Evolutionary conservation across 2,329 filamentous ascomycete species (phyloP).

Genomic region (Microdochium trichocladiopsis): DNA sequence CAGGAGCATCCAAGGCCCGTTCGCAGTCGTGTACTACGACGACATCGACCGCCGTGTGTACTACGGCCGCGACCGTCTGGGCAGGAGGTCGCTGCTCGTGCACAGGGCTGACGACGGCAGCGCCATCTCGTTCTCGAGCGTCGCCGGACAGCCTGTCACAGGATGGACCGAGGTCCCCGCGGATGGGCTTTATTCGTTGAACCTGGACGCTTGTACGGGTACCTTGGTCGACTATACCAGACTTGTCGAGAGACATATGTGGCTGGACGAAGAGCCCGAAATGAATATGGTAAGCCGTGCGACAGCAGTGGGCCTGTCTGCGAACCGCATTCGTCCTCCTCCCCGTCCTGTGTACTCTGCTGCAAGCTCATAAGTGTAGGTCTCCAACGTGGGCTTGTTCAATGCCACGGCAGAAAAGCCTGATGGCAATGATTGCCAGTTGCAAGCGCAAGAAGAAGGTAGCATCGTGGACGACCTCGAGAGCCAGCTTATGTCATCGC

Average conservation of each 20-base stretch:
- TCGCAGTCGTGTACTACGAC: constrained; percentile 84
- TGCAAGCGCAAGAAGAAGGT: constrained; percentile 25
- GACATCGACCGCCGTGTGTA: constrained; percentile 53
- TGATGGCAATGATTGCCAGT: not conserved
- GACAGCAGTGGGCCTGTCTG: not conserved
- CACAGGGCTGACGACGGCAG: constrained; percentile 32
- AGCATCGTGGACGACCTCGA: constrained; percentile 44
- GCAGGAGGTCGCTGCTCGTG: constrained; percentile 72
- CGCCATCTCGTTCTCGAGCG: constrained; percentile 60
- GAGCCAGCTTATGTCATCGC: constrained; percentile 44
- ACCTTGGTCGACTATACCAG: constrained; percentile 5
- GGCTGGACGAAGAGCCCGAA: constrained; percentile 23
- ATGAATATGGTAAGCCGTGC: constrained; percentile 36
- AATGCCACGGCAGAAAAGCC: constrained; percentile 24
- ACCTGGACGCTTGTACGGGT: constrained; percentile 31
- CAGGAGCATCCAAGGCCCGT: constrained; percentile 68
- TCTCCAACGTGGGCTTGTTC: constrained; percentile 47
- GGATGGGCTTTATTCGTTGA: constrained; percentile 68
- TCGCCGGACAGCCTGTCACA: constrained; percentile 45
- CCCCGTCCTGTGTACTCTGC: not conserved
- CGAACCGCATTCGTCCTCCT: not conserved
- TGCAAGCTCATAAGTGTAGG: constrained; percentile 22
- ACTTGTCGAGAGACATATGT: constrained; percentile 18
- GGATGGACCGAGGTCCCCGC: constrained; percentile 78
- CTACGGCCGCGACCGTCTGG: constrained; percentile 82